Percentiles rank a stretch among this genome's conserved stretches.
phyloP scores from a whole-genome alignment of 192 early-diverging fungal genomes.

The Spizellomyces sp. region DNA sequence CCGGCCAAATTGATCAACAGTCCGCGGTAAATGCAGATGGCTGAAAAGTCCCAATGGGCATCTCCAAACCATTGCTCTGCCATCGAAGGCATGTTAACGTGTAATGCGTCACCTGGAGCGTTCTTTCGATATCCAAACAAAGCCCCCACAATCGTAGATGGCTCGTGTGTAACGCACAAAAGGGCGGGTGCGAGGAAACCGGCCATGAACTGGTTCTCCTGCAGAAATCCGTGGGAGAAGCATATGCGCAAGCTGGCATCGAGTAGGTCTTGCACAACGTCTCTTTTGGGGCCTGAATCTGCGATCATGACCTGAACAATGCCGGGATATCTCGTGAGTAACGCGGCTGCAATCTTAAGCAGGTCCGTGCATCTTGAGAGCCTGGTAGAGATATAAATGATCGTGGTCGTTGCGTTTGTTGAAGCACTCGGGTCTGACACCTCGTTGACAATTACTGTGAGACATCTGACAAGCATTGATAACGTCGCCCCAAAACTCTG shows the following conservation, averaged over 20 bases:
- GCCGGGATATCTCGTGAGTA: slow-evolving; percentile 26
- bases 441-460: slow-evolving; percentile 7
- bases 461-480: not conserved
- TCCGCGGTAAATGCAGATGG: slow-evolving; percentile 33
- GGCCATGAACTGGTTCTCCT: slow-evolving; percentile 41
- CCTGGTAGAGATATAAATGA: slow-evolving; percentile 14
- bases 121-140: not conserved
- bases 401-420: not conserved
- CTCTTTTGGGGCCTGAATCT: not conserved
- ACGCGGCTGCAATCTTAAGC: slow-evolving; percentile 26
- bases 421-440: not conserved
- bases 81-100: not conserved
- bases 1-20: slow-evolving; percentile 23
- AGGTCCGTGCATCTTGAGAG: slow-evolving; percentile 29
- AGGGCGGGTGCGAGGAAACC: slow-evolving; percentile 33
- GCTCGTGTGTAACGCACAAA: not conserved
- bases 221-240: slow-evolving; percentile 21
- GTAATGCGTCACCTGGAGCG: not conserved
- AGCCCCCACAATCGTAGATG: not conserved
- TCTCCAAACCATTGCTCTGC: slow-evolving; percentile 6
- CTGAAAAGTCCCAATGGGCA: slow-evolving; percentile 6
- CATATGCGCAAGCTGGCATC: slow-evolving; percentile 7
- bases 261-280: slow-evolving; percentile 4
- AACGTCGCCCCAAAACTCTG: slow-evolving; percentile 7
- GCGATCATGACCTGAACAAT: not conserved